Conservation (phyloP, 495 filamentous ascomycete genomes). For the Daldinia grandis region DNA sequence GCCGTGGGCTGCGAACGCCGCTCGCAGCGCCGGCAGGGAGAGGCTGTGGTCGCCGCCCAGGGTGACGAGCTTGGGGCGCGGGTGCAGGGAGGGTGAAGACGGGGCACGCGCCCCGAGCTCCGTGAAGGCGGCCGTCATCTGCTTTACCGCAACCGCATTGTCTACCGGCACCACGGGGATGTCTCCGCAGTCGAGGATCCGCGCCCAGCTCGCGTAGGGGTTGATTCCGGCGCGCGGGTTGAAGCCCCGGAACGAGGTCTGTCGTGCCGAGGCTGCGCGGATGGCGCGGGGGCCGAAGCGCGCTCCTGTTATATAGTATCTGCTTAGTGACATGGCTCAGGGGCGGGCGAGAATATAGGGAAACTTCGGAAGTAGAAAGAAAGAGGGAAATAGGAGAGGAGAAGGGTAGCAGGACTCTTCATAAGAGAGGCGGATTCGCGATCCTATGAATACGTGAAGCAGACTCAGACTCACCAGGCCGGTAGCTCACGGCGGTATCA, state of each 20-base stretch:
- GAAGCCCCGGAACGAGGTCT: constrained; percentile 76
- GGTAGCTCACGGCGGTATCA: constrained; percentile 82
- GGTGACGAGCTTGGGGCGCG: constrained; percentile 73
- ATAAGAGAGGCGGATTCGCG: background rate
- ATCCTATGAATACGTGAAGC: background rate
- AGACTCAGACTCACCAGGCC: constrained; percentile 65
- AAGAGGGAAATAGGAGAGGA: background rate
- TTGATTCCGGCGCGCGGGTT: constrained; percentile 81
- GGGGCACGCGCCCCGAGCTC: constrained; percentile 52
- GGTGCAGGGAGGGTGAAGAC: constrained; percentile 32
- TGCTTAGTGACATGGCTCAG: background rate
- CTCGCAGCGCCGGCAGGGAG: constrained; percentile 77
- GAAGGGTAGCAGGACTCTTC: background rate
- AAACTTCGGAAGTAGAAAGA: background rate
- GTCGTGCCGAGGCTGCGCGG: constrained; percentile 76
- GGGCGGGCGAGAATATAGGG: background rate
- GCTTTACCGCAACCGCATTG: constrained; percentile 75
- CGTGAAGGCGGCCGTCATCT: constrained; percentile 79
- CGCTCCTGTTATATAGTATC: constrained; percentile 59
- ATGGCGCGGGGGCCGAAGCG: constrained; percentile 86
- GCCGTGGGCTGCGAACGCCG: constrained; percentile 73
- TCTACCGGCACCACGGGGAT: constrained; percentile 83
- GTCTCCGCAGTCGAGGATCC: constrained; percentile 81
- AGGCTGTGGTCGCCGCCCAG: constrained; percentile 85
- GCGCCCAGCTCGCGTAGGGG: constrained; percentile 77